These are phyloP conservation scores for Pseudomonodictys pantanalensis DNA, from an alignment of 495 filamentous ascomycete genomes.

Conservation along the genomic window DNA sequence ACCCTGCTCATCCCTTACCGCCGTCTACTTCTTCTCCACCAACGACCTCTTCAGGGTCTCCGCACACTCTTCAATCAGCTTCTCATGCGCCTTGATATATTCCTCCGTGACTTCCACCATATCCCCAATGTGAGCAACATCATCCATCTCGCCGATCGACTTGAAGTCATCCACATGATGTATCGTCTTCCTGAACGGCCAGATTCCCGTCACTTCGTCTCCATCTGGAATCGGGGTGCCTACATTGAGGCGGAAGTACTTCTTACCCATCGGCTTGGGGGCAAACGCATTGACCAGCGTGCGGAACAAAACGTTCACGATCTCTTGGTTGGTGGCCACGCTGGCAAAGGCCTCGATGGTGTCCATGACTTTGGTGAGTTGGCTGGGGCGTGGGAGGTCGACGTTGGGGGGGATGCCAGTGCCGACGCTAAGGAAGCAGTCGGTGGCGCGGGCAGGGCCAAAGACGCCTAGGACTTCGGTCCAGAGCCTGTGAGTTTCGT, in stretches of 20 bases:
- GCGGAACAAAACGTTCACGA: not conserved
- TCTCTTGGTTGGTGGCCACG: not conserved
- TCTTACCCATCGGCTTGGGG: not conserved
- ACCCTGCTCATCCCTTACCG: not conserved
- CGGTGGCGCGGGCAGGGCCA: not conserved
- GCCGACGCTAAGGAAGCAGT: not conserved
- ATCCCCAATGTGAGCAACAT: not conserved
- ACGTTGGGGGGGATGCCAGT: not conserved
- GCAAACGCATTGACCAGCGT: not conserved
- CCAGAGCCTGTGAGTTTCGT: not conserved
- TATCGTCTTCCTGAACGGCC: not conserved
- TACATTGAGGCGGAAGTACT: not conserved
- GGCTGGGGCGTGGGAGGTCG: not conserved
- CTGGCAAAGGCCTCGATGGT: not conserved
- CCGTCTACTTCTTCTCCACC: not conserved
- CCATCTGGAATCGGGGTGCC: not conserved
- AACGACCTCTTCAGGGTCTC: not conserved
- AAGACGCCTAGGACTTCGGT: not conserved
- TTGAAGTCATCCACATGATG: not conserved
- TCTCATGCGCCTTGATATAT: not conserved
- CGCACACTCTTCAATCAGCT: not conserved
- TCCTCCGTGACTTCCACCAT: not conserved
- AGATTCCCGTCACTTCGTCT: no score
- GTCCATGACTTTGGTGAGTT: not conserved
- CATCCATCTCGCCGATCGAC: not conserved